Evolutionary conservation across 192 early-diverging fungal species (phyloP).

Genomic region (Geranomyces michiganensis): DNA sequence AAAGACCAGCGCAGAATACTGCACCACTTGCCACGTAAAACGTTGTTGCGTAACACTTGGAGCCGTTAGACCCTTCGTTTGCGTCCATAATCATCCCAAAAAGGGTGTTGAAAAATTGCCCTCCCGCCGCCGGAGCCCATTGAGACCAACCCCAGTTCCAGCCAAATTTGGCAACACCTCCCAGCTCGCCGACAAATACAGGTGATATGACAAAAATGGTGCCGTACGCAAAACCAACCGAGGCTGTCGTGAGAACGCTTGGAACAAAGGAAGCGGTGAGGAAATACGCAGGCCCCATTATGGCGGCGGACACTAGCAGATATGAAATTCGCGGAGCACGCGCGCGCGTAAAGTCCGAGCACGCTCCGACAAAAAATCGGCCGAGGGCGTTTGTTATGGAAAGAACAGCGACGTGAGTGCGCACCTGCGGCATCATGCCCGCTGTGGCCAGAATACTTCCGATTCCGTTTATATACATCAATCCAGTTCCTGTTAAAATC

Average conservation of each 20-base stretch:
- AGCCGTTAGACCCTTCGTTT: not conserved
- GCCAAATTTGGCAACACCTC: slow-evolving; percentile 41
- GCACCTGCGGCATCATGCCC: not conserved
- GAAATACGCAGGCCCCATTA: slow-evolving; percentile 12
- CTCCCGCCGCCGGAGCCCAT: slow-evolving; percentile 43
- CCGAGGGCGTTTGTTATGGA: slow-evolving; percentile 45
- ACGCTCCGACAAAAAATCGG: slow-evolving; percentile 38
- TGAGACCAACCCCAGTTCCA: slow-evolving; percentile 40
- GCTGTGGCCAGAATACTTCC: slow-evolving; percentile 42
- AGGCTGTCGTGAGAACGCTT: not conserved
- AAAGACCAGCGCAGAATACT: not conserved
- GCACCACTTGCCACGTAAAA: not conserved
- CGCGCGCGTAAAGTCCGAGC: slow-evolving; percentile 29
- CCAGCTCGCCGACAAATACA: slow-evolving; percentile 42
- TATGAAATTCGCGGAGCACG: slow-evolving; percentile 26
- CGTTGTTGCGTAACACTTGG: slow-evolving; percentile 1
- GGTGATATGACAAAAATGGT: slow-evolving; percentile 36
- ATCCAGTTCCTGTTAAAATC: slow-evolving; percentile 42
- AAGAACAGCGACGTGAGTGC: slow-evolving; percentile 41
- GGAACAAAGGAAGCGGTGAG: not conserved
- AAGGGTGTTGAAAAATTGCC: slow-evolving; percentile 40
- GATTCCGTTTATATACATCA: slow-evolving; percentile 54
- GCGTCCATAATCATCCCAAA: slow-evolving; percentile 43
- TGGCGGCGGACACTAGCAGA: slow-evolving; percentile 10
- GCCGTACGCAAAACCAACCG: slow-evolving; percentile 46